Evolutionary conservation across 257 asterid genomes (phyloP).

Genomic region (Primulina tabacum): DNA sequence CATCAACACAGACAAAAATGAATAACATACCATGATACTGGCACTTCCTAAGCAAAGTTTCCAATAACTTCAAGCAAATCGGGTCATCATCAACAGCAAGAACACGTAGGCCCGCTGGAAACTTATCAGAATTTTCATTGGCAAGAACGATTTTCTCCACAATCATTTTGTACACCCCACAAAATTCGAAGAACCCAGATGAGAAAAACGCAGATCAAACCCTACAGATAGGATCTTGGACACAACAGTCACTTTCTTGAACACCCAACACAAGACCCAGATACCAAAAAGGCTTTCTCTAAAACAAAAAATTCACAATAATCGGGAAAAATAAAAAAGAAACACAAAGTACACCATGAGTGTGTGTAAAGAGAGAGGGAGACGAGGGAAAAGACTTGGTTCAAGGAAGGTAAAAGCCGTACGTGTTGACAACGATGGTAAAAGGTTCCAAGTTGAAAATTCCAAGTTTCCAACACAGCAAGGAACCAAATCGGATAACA

Average conservation of each 20-base stretch:
- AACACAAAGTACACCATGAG: slow-evolving; percentile 25
- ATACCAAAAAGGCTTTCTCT: slow-evolving; percentile 15
- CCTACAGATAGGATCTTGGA: slow-evolving; percentile 28
- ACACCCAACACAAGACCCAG: slow-evolving; percentile 27
- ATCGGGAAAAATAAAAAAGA: slow-evolving; percentile 23
- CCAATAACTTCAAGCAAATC: slow-evolving; percentile 67
- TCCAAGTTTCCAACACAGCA: slow-evolving; percentile 55
- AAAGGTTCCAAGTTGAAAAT: slow-evolving; percentile 45
- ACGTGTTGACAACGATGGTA: slow-evolving; percentile 57
- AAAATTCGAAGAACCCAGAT: slow-evolving; percentile 26
- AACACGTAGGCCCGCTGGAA: slow-evolving; percentile 84
- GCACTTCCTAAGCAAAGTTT: slow-evolving; percentile 68
- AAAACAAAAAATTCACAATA: slow-evolving; percentile 19
- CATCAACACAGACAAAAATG: slow-evolving; percentile 5
- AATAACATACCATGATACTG: slow-evolving; percentile 59
- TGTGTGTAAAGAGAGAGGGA: slow-evolving; percentile 25
- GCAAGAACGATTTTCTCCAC: slow-evolving; percentile 55
- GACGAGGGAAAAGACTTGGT: slow-evolving; percentile 13
- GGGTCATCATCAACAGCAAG: slow-evolving; percentile 92
- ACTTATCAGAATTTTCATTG: slow-evolving; percentile 40
- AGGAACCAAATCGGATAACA: slow-evolving; percentile 45
- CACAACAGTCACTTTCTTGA: slow-evolving; percentile 30
- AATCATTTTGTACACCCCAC: slow-evolving; percentile 44
- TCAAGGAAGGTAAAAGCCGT: slow-evolving; percentile 32
- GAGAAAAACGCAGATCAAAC: slow-evolving; percentile 28